Percentiles rank a stretch among this genome's conserved stretches.
Conservation (phyloP, 2,329 filamentous ascomycete genomes). For the Colletotrichum australisinense region DNA sequence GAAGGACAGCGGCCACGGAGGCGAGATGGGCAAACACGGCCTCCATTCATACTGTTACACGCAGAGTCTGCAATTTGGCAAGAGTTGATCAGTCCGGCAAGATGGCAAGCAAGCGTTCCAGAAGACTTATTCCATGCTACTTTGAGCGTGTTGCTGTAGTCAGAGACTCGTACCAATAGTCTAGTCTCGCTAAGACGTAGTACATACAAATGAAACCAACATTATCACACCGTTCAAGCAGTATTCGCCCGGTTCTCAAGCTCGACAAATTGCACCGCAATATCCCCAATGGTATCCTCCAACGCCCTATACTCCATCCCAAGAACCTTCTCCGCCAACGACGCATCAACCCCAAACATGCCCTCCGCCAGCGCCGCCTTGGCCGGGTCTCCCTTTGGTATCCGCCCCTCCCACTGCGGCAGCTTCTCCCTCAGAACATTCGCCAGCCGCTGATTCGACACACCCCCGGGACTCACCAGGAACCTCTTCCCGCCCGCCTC, state of each 20-base stretch:
- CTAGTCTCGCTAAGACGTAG: neutral
- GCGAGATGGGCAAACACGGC: conserved; percentile 48
- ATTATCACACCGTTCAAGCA: too few species aligned
- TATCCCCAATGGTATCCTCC: conserved; percentile 38
- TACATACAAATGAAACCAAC: neutral
- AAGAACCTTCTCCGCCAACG: conserved; percentile 36
- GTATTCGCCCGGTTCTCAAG: conserved; percentile 32
- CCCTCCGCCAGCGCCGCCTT: conserved; percentile 36
- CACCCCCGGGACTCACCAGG: conserved; percentile 37
- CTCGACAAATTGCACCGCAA: conserved; percentile 38
- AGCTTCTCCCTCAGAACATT: conserved; percentile 37
- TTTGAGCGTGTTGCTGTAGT: neutral
- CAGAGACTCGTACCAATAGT: neutral
- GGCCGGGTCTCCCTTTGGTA: conserved; percentile 36
- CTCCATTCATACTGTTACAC: conserved; percentile 47
- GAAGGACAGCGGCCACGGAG: conserved; percentile 47
- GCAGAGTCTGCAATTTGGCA: conserved; percentile 45
- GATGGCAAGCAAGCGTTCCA: too few species aligned
- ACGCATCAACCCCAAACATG: conserved; percentile 33
- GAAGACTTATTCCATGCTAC: neutral
- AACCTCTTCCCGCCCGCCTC: conserved; percentile 42
- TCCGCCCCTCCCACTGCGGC: conserved; percentile 36
- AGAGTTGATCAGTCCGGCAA: conserved; percentile 18
- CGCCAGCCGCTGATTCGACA: conserved; percentile 37
- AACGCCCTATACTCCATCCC: conserved; percentile 38